Evolutionary conservation across 306 rosid genomes (phyloP).

Genomic region (Prinsepia uniflora): DNA sequence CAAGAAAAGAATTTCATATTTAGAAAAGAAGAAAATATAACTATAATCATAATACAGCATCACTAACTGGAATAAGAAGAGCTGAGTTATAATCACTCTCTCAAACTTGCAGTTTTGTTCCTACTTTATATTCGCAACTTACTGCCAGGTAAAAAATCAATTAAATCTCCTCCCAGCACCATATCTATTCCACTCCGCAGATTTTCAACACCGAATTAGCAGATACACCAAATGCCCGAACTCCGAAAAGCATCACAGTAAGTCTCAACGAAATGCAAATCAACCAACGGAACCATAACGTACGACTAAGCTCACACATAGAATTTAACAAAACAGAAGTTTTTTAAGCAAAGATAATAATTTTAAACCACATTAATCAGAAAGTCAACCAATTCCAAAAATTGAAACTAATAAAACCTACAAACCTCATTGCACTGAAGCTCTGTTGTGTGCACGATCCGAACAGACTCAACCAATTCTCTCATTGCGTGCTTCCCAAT

Average conservation of each 20-base stretch:
- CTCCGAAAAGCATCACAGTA: not conserved
- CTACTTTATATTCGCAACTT: not conserved
- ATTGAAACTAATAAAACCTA: conserved; percentile 8
- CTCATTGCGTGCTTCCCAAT: conserved; percentile 66
- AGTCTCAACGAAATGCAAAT: not conserved
- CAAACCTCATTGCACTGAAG: conserved; percentile 71
- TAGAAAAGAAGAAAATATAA: conserved; percentile 14
- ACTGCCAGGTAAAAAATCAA: no score
- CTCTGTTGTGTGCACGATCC: conserved; percentile 42
- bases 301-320: not conserved
- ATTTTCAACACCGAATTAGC: not conserved
- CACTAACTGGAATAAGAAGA: not conserved
- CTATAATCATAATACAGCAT: conserved; percentile 6
- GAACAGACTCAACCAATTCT: conserved; percentile 50
- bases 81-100: not conserved
- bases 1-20: conserved; percentile 34
- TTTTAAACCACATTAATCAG: not conserved
- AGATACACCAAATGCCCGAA: not conserved
- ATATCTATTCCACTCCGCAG: not conserved
- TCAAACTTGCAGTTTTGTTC: not conserved
- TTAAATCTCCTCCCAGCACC: not conserved
- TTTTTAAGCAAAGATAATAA: not conserved
- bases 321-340: not conserved
- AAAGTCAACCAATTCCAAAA: not conserved
- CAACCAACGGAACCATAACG: not conserved